These are phyloP conservation scores for Hypoxylon sp. DNA, from an alignment of 2,329 filamentous ascomycete species.

Conservation along the genomic window DNA sequence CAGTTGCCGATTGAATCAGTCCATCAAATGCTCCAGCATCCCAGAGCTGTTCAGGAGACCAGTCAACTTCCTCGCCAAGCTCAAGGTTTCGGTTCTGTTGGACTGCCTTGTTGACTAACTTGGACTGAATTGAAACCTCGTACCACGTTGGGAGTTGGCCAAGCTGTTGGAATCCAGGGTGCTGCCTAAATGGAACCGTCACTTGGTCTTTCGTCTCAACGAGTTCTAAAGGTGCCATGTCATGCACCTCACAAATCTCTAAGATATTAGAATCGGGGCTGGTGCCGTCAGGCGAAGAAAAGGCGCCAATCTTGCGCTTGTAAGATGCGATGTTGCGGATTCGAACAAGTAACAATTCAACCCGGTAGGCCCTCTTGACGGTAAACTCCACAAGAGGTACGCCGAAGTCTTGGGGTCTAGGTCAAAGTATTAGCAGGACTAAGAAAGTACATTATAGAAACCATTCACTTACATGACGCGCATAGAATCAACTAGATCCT, in stretches of 20 bases:
- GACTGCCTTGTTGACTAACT: slow-evolving; percentile 44
- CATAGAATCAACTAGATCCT: slow-evolving; percentile 47
- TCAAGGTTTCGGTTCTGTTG: slow-evolving; percentile 48
- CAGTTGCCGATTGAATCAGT: slow-evolving; percentile 45
- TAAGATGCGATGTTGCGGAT: slow-evolving; percentile 49
- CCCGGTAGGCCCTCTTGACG: slow-evolving; percentile 43
- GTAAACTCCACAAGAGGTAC: slow-evolving; percentile 47
- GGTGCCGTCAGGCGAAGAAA: neutral
- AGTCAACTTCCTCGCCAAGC: slow-evolving; percentile 48
- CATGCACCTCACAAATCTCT: slow-evolving; percentile 51
- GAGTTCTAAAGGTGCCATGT: slow-evolving; percentile 40
- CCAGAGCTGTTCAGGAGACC: slow-evolving; percentile 46
- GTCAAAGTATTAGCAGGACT: slow-evolving; percentile 19
- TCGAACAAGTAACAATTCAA: slow-evolving; percentile 45
- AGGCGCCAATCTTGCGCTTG: neutral
- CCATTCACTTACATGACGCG: slow-evolving; percentile 48
- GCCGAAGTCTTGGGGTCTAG: slow-evolving; percentile 40
- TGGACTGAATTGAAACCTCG: slow-evolving; percentile 49
- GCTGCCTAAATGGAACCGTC: slow-evolving; percentile 27
- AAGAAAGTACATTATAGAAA: neutral
- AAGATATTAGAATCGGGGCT: slow-evolving; percentile 30
- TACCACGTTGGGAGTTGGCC: slow-evolving; percentile 47
- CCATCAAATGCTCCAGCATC: slow-evolving; percentile 44
- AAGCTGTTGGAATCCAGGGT: slow-evolving; percentile 9
- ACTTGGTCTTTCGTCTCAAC: slow-evolving; percentile 7